Conservation (phyloP, 371 early-diverging fungal genomes). For the Mortierella sp. region DNA sequence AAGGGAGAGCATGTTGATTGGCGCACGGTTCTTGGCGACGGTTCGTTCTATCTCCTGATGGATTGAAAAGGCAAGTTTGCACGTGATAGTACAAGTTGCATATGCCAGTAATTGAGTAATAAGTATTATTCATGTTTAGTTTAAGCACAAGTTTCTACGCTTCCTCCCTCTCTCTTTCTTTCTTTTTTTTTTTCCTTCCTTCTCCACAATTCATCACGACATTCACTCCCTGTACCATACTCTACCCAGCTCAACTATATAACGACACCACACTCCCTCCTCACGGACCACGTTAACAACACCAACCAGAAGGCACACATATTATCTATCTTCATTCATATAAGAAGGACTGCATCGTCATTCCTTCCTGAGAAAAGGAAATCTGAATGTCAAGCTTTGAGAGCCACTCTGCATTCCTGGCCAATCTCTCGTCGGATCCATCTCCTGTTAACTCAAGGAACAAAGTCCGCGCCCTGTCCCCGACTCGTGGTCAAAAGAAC, state of each 20-base stretch:
- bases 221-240: no score
- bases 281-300: constrained; percentile 4
- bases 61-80: not conserved
- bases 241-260: not conserved
- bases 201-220: not conserved
- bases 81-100: not conserved
- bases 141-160: no score
- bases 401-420: constrained; percentile 46
- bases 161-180: not conserved
- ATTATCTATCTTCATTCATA: no score
- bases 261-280: constrained; percentile 8
- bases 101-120: not conserved
- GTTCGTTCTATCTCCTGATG: no score
- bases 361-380: not conserved
- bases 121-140: no score
- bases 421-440: constrained; percentile 43
- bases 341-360: not conserved
- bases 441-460: constrained; percentile 35
- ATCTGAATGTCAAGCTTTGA: constrained; percentile 52
- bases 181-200: not conserved
- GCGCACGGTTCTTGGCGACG: no score
- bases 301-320: not conserved
- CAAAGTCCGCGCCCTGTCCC: constrained; percentile 19
- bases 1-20: no score
- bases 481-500: constrained; percentile 4